Evolutionary conservation across 768 basidiomycete genomes (phyloP), one percentile per base, ranked within the genome.

Genomic region (Crepidotus variabilis): DNA sequence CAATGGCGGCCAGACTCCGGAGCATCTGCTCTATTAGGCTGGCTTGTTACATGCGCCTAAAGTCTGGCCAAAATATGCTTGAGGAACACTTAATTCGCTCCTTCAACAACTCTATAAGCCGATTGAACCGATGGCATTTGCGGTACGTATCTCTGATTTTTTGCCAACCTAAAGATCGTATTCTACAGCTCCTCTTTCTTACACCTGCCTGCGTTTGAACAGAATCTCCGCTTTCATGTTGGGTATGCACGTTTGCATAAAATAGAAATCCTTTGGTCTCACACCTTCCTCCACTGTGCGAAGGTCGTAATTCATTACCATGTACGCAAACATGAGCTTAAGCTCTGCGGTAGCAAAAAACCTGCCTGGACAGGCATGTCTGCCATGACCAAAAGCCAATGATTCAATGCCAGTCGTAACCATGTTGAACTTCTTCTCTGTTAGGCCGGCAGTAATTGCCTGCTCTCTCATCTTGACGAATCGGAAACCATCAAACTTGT

Each of bases 261-360:
- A 60, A 66, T 65, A 67, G 11, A 64, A 48, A 52, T 68, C 67
- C 9, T 61, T 51, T 18, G 71, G 71, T 9, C 66, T 57, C 16
- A 62, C 62, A 0, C 64, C 65, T 16, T 65, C 67, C 2, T 61
- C 36, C 35, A 68, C 69, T 46, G 72, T 59, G 54, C 72, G 75
- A 48, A 81, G 58, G 58, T 77, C 77, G 57, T 74, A 78, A 47
- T 70, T 67, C 52, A 66, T 39, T 20, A 82, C 59, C 18, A 77
- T 58, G 35, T 78, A 69, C 0, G 79, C 77, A 43, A 83, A 54
- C 69, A 81, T 74, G 0, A 70, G 56, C 60, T 82, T 81, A 23
- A 81, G 47, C 57, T 75, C 74, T 11, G 47, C 43, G 16, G 53
- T 47, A 18, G 52, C 57, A 16, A 58, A 58, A 34, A 55, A 58